Percentiles rank a stretch among this genome's conserved stretches.
phyloP scores from a whole-genome alignment of 2,329 filamentous ascomycete genomes.

The Nemania diffusa region DNA sequence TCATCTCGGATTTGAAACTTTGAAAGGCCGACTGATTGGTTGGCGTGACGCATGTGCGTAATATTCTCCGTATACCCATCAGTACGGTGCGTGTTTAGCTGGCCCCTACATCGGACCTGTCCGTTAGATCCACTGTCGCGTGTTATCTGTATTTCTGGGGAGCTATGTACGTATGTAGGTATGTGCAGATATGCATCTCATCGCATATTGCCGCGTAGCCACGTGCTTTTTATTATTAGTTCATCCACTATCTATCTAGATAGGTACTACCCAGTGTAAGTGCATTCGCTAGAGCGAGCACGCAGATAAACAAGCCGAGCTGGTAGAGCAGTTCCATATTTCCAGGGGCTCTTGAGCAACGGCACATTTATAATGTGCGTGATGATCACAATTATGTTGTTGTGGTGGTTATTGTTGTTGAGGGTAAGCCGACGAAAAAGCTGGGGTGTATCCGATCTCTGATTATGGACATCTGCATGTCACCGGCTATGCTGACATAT shows the following conservation, averaged over 20 bases:
- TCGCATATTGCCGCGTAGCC: constrained; percentile 26
- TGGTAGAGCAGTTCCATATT: not conserved
- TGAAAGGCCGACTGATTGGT: not conserved
- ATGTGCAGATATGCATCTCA: constrained; percentile 31
- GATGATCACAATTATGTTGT: not conserved
- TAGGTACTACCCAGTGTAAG: not conserved
- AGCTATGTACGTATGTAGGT: no score
- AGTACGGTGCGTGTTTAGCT: not conserved
- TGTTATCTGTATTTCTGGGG: constrained; percentile 18
- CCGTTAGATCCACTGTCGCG: constrained; percentile 32
- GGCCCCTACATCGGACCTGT: constrained; percentile 17
- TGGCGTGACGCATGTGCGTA: constrained; percentile 14
- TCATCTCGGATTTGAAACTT: not conserved
- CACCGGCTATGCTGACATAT: constrained; percentile 26
- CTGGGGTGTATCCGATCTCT: constrained; percentile 1
- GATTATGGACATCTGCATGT: constrained; percentile 21
- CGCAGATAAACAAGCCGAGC: not conserved
- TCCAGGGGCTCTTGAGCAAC: not conserved
- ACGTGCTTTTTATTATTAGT: constrained; percentile 33
- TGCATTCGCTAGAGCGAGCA: not conserved
- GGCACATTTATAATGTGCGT: not conserved
- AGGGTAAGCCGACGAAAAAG: not conserved
- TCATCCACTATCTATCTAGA: constrained; percentile 14
- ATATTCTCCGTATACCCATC: constrained; percentile 10
- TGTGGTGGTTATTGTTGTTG: no score